Conservation (phyloP, 2,329 filamentous ascomycete genomes). For the Trichophyton schoenleinii region DNA sequence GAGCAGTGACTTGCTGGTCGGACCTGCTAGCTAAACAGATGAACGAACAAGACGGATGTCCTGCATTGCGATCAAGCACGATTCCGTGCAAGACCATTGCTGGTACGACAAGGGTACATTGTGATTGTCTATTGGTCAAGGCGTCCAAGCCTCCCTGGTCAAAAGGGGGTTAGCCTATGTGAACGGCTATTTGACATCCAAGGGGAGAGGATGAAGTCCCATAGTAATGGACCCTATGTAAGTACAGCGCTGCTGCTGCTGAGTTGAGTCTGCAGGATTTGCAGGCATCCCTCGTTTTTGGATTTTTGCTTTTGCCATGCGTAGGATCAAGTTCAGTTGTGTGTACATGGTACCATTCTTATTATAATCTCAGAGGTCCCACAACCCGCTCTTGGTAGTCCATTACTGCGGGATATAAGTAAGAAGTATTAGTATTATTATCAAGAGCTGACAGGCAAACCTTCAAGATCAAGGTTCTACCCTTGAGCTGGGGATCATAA, state of each 20-base stretch:
- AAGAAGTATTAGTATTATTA: background rate
- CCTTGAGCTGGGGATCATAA: conserved; percentile 4
- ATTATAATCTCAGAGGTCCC: background rate
- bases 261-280: background rate
- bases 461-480: conserved; percentile 4
- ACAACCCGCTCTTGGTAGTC: background rate
- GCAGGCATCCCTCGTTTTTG: background rate
- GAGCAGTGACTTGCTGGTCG: background rate
- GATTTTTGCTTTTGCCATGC: background rate
- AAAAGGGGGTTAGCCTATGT: background rate
- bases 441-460: conserved; percentile 1
- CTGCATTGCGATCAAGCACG: background rate
- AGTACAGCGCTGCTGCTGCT: background rate
- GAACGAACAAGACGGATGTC: background rate
- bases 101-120: background rate
- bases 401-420: conserved; percentile 1
- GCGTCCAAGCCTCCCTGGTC: background rate
- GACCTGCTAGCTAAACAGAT: background rate
- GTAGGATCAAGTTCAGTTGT: background rate
- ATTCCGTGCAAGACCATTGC: background rate
- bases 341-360: background rate
- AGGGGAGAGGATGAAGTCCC: background rate
- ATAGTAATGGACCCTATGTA: background rate
- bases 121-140: background rate
- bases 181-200: background rate